A percentile compares a stretch with the other conserved stretches of the same genome.
Evolutionary conservation across 768 basidiomycete genomes (phyloP).

Genomic region (Rhodotorula sphaerocarpa): DNA sequence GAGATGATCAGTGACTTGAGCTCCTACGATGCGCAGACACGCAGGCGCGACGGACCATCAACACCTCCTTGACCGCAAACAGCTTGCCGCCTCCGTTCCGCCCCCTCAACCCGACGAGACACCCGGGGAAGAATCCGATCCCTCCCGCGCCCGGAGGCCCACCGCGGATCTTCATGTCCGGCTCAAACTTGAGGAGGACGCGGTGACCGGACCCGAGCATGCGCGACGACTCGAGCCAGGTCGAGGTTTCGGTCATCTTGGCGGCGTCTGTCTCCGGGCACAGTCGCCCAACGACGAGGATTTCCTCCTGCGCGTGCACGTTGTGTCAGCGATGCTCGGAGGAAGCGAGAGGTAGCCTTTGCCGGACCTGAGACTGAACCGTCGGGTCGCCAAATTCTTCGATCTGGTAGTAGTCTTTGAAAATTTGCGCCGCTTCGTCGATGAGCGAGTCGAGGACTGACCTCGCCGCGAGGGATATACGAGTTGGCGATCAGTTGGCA

Average conservation of each 20-base stretch:
- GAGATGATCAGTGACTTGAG: not conserved
- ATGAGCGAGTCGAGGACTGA: slow-evolving; percentile 77
- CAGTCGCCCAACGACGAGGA: slow-evolving; percentile 65
- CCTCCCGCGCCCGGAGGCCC: slow-evolving; percentile 56
- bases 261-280: slow-evolving; percentile 59
- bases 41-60: too few relatives aligned
- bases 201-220: slow-evolving; percentile 56
- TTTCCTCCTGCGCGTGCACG: slow-evolving; percentile 47
- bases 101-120: slow-evolving; percentile 74
- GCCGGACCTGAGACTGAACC: slow-evolving; percentile 26
- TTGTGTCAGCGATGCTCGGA: not conserved
- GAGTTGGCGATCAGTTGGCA: too few relatives aligned
- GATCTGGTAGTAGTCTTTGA: slow-evolving; percentile 58
- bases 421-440: slow-evolving; percentile 69
- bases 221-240: slow-evolving; percentile 77
- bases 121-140: slow-evolving; percentile 76
- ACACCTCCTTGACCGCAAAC: slow-evolving; percentile 73
- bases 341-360: not conserved
- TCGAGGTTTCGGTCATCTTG: slow-evolving; percentile 55
- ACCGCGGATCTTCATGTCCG: slow-evolving; percentile 60
- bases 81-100: slow-evolving; percentile 82
- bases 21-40: too few relatives aligned
- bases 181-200: slow-evolving; percentile 63
- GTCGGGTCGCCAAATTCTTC: slow-evolving; percentile 69
- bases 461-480: not conserved